A percentile compares a stretch with the other conserved stretches of the same genome.
Evolutionary conservation across 2,329 filamentous ascomycete genomes (phyloP).

Genomic region (Ophiostoma fasciatum): DNA sequence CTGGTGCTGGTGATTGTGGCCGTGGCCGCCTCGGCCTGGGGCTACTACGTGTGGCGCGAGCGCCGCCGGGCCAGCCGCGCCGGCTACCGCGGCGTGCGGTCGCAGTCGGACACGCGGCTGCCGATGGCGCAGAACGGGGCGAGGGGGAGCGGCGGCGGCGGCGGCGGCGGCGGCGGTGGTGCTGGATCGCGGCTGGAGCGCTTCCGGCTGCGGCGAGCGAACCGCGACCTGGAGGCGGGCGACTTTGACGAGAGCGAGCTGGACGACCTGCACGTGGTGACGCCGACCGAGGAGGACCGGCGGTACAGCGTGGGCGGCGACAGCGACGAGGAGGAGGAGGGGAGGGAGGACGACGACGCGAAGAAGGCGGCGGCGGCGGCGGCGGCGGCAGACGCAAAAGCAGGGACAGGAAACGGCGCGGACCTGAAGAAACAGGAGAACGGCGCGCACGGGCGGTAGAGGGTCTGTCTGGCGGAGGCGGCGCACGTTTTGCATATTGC

Average conservation of each 20-base stretch:
- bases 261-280: slow-evolving; percentile 41
- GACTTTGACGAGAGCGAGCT: slow-evolving; percentile 54
- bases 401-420: slow-evolving; percentile 12
- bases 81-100: slow-evolving; percentile 38
- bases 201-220: slow-evolving; percentile 30
- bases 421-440: not conserved
- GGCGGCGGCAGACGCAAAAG: too few relatives aligned
- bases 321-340: slow-evolving; percentile 29
- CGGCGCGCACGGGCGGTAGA: not conserved
- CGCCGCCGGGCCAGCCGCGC: slow-evolving; percentile 32
- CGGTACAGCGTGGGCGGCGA: slow-evolving; percentile 43
- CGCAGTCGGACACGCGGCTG: slow-evolving; percentile 12
- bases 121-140: slow-evolving; percentile 8
- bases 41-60: slow-evolving; percentile 53
- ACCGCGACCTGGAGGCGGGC: slow-evolving; percentile 43
- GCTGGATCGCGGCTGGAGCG: slow-evolving; percentile 26
- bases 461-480: too few relatives aligned
- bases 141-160: slow-evolving; percentile 10
- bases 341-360: not conserved
- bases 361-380: too few relatives aligned
- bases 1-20: slow-evolving; percentile 70
- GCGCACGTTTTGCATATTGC: too few relatives aligned
- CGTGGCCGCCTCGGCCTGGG: slow-evolving; percentile 59
- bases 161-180: slow-evolving; percentile 11
- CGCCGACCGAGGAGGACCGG: slow-evolving; percentile 29